Percentiles rank a stretch among this genome's conserved stretches.
Conservation (phyloP, 176 grass and related monocot genomes). For the Rhynchospora breviuscula region DNA sequence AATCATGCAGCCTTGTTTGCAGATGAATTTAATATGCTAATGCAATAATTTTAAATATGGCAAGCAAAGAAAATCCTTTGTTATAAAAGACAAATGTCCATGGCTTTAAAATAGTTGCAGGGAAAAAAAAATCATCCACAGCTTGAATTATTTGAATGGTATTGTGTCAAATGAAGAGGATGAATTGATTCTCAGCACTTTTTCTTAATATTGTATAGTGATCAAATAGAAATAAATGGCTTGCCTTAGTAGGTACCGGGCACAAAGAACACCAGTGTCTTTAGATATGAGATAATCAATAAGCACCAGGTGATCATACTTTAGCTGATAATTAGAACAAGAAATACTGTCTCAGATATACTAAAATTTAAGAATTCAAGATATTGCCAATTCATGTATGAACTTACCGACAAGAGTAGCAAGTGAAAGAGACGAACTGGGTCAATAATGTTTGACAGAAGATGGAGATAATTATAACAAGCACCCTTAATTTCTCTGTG, state of each 20-base stretch:
- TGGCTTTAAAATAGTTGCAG: background rate
- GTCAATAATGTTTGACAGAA: conserved; percentile 66
- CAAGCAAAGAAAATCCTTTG: background rate
- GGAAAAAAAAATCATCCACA: background rate
- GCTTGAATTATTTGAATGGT: background rate
- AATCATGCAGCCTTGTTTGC: background rate
- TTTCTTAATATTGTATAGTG: background rate
- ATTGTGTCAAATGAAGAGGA: background rate
- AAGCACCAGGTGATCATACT: conserved; percentile 93
- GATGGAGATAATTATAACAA: conserved; percentile 14
- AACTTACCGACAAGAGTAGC: conserved; percentile 67
- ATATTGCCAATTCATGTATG: conserved; percentile 13
- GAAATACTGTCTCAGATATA: background rate
- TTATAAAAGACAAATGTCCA: background rate
- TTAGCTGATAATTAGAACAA: conserved; percentile 53
- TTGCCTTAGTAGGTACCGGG: conserved; percentile 78
- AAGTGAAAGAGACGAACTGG: conserved; percentile 81
- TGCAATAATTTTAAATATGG: background rate
- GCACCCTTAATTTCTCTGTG: background rate
- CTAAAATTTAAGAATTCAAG: conserved; percentile 18
- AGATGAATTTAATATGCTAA: background rate
- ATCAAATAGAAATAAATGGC: conserved; percentile 21
- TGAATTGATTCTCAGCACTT: background rate
- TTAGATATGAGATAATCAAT: conserved; percentile 95
- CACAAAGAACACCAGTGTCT: conserved; percentile 70